Evolutionary conservation across 73 alveolate species (phyloP).

Genomic region (Tetrahymena elliotti): DNA sequence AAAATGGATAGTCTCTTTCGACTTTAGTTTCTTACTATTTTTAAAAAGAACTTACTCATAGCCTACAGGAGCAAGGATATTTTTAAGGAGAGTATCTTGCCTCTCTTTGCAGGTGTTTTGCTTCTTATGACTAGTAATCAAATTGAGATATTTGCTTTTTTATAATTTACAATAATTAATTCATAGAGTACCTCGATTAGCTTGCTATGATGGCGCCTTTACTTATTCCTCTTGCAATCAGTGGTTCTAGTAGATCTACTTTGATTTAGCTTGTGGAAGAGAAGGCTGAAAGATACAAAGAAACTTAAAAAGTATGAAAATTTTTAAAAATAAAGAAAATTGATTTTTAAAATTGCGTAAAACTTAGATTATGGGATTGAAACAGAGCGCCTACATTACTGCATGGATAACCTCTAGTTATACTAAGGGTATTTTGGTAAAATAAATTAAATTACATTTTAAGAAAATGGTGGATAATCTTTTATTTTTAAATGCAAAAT

Average conservation of each 20-base stretch:
- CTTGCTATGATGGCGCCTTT: not conserved
- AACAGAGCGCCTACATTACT: not conserved
- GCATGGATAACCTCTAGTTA: not conserved
- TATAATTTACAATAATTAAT: not conserved
- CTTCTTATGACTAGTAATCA: not conserved
- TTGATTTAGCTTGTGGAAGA: conserved; percentile 27
- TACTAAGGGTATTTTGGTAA: not conserved
- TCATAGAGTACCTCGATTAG: not conserved
- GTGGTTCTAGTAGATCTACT: conserved; percentile 10
- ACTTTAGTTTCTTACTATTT: not conserved
- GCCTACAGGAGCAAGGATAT: not conserved
- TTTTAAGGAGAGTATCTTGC: not conserved
- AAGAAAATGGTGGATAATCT: not conserved
- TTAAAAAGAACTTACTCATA: not conserved
- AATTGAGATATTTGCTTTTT: not conserved
- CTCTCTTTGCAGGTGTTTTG: not conserved
- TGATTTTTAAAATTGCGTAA: not conserved
- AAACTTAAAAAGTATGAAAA: conserved; percentile 20
- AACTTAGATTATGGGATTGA: not conserved
- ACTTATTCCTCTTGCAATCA: not conserved
- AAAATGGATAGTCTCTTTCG: not conserved
- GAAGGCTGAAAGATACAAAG: conserved; percentile 22
- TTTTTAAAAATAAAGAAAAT: not conserved
- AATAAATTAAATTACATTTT: not conserved
- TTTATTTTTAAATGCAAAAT: not conserved